Evolutionary conservation across 1,284 basidiomycete genomes (phyloP), one percentile per base, ranked within the genome.

Genomic region (Pisolithus thermaeus): DNA sequence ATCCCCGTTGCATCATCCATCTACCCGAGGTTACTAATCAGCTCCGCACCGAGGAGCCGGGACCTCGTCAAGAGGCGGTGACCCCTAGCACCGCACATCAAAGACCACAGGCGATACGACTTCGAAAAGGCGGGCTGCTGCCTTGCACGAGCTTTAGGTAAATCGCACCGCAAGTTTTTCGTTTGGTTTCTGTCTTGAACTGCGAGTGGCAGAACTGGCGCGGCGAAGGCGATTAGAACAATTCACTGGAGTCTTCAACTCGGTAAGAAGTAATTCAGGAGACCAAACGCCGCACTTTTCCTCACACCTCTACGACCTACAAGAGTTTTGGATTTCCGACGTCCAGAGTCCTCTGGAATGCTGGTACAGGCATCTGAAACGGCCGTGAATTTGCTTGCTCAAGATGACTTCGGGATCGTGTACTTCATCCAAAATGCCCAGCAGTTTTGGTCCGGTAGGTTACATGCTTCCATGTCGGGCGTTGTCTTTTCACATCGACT

Each of bases 391-490:
- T 47, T 64, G 36, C 53, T 54, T 20, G 52, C 63, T 47, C 60
- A 67, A 40, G 64, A 69, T 44, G 65, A 62, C 27, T 58, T 89
- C 41, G 87, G 84, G 32, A 87, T 91, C 52, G 79, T 83, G n/a
- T 91, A 90, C 67, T 75, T 86, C 55, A 82, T 91, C 58, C 83
- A 88, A 59, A 87, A 80, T 55, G 80, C 84, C 46, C 87, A 86
- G 60, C 87, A 92, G 64, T 92, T 92, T 64, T 92, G 90, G 89
- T 82, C 86, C 59, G 89, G 89, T 91, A 60, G 58, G 84, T 72
- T 51, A 48, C 37, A 46, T 49, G 35, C 53, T 56, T 37, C 47
- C 22, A 51, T 47, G 45, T 50, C 38, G 35, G 22, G 30, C 43
- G 51, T 61, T 38, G 57, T 35, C 25, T 25, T 11, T 32, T 50